These are phyloP conservation scores for Coemansia reversa DNA, from an alignment of 192 early-diverging fungal species.

Conservation along the genomic window DNA sequence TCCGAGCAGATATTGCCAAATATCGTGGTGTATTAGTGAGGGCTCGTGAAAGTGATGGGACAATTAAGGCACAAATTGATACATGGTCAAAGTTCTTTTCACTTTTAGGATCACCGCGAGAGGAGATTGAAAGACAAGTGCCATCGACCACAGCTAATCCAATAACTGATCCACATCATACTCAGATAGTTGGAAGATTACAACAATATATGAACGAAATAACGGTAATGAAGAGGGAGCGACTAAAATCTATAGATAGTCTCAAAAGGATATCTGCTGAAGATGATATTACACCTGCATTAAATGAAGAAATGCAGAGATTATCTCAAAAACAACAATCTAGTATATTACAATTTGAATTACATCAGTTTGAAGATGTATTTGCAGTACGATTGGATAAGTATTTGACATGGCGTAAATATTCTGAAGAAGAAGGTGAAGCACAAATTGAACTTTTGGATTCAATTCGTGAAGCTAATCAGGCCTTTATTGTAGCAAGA, in stretches of 20 bases:
- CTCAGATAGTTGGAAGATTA: conserved; percentile 62
- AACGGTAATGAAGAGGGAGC: conserved; percentile 58
- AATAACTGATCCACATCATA: conserved; percentile 60
- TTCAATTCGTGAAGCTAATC: conserved; percentile 63
- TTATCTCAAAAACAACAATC: conserved; percentile 51
- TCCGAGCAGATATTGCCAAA: conserved; percentile 42
- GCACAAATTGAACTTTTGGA: conserved; percentile 64
- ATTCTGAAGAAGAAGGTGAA: conserved; percentile 59
- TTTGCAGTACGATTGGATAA: conserved; percentile 69
- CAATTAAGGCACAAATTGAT: conserved; percentile 54
- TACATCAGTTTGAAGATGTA: conserved; percentile 73
- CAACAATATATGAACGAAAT: conserved; percentile 61
- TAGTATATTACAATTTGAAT: conserved; percentile 67
- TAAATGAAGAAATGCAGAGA: conserved; percentile 65
- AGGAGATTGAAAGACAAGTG: conserved; percentile 58
- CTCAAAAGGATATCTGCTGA: conserved; percentile 64
- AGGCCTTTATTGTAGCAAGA: conserved; percentile 64
- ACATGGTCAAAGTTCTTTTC: conserved; percentile 43
- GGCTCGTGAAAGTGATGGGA: conserved; percentile 71
- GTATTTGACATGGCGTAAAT: conserved; percentile 65
- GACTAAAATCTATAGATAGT: conserved; percentile 63
- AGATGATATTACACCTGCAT: conserved; percentile 77
- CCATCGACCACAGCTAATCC: conserved; percentile 61
- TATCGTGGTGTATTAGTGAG: conserved; percentile 66
- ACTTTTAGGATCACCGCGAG: conserved; percentile 33